Base-by-base conservation (phyloP, 2,329 filamentous ascomycete genomes). In the Trichoderma gracile region DNA sequence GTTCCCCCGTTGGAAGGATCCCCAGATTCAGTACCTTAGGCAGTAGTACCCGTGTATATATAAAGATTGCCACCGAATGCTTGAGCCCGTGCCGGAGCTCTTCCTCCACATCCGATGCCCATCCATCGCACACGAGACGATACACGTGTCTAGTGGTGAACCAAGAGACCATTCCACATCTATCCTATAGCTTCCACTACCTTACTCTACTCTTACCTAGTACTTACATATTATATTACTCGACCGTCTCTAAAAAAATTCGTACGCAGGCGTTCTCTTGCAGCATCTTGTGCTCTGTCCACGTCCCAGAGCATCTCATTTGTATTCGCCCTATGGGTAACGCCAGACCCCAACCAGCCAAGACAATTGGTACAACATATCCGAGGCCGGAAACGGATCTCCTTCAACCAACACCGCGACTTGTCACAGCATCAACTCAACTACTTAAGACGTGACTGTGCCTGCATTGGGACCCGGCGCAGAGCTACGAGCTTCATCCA, bases 131-230 rank as follows among this genome's bases (percentile, higher is more conserved):
- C 55, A 58, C 56, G 15, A 19, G 56, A 49, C 56, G 45, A 59
- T 49, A 59, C 56, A 59, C 33, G 56, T 59, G 56, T 59, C 56
- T 38, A 12, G 56, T 49, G 56, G 30, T 40, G 8, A 15, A 50
- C 10, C n/a, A 59, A 7, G 25, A 9, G 14, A 40, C 15, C 30
- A 12, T 33, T 33, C 5, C 19, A n/a, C 10, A 50, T 25, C 5
- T 3, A 23, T 10, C n/a, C 3, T 6, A 47, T 8, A 47, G n/a
- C 45, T 10, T 43, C 23, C 27, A 8, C 9, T 2, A n/a, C 23
- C n/a, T 19, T 55, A 17, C 15, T n/a, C 21, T 17, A 10, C 43
- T 12, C 27, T 40, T 30, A 9, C 23, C 45, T 4, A 30, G 40
- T 12, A 38, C 23, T 14, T 40, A 38, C 23, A 19, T 40, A 2